Percentiles rank a stretch among this genome's conserved stretches.
Evolutionary conservation across 208 protist genomes (phyloP).

Genomic region (Trichomonas tenax): DNA sequence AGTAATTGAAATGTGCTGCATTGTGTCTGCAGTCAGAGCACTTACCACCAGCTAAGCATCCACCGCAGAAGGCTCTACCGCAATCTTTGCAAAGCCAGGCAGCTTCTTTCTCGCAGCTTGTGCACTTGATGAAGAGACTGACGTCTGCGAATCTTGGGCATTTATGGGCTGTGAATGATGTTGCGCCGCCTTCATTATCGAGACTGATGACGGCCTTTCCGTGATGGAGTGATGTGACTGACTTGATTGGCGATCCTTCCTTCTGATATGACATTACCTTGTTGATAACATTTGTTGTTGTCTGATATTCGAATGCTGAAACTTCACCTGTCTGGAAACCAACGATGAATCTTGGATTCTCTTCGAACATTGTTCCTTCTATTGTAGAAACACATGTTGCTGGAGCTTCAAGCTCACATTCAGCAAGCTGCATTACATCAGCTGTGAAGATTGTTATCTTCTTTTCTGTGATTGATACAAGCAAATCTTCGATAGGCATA

Average conservation of each 20-base stretch:
- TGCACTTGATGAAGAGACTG: neutral
- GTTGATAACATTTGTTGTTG: too few species aligned
- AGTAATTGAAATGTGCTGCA: neutral
- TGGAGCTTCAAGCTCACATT: neutral
- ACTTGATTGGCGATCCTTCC: neutral
- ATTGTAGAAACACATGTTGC: neutral
- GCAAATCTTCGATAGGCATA: neutral
- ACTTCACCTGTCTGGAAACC: neutral
- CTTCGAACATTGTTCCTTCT: neutral
- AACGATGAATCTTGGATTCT: neutral
- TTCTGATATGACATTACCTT: neutral
- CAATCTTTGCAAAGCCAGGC: neutral
- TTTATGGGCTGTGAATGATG: neutral
- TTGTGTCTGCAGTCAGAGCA: neutral
- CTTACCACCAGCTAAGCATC: neutral
- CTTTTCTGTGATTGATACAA: neutral
- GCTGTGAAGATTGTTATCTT: neutral
- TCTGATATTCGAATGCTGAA: neutral
- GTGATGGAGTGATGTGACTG: neutral
- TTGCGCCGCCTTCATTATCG: neutral
- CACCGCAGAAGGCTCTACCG: neutral
- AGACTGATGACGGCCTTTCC: neutral
- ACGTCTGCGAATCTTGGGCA: neutral
- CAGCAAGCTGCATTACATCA: neutral
- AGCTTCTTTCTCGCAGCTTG: neutral